Percentiles rank a stretch among this genome's conserved stretches.
These are phyloP conservation scores for Saccharomycopsis selenospora DNA, from an alignment of 805 yeast species.

Conservation along the genomic window DNA sequence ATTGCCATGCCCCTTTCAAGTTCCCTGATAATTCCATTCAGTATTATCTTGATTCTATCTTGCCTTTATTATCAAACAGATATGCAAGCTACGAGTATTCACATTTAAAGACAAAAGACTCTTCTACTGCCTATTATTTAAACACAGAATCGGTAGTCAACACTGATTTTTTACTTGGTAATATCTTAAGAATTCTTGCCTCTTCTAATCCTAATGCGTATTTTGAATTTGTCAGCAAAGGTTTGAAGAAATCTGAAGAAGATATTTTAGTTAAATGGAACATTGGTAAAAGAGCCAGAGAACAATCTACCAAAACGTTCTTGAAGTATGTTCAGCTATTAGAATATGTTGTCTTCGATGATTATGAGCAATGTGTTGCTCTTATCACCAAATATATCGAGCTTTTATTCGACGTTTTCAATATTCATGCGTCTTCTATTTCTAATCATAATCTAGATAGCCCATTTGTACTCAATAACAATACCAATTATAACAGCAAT, in stretches of 20 bases:
- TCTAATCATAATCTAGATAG: too few species aligned
- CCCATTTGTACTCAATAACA: too few species aligned
- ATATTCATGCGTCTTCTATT: too few species aligned
- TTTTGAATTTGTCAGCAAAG: constrained; percentile 3
- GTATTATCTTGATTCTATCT: neutral
- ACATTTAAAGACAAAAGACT: neutral
- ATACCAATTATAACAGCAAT: too few species aligned
- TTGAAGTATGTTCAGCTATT: neutral
- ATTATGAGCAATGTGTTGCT: neutral
- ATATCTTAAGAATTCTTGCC: constrained; percentile 7
- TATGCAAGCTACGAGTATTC: neutral
- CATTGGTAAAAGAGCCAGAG: neutral
- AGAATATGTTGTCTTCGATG: neutral
- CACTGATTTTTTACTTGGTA: constrained; percentile 1
- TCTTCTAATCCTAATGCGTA: constrained; percentile 5
- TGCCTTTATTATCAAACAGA: neutral
- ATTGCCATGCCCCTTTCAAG: neutral
- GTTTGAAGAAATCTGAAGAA: neutral
- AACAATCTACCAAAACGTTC: neutral
- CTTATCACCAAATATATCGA: neutral
- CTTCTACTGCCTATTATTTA: neutral
- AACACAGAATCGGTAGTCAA: neutral
- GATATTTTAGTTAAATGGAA: neutral
- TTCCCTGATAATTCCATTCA: neutral
- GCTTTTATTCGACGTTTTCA: neutral